These are phyloP conservation scores for Pestalotiopsis sp. DNA, from an alignment of 2,329 filamentous ascomycete species.

Conservation along the genomic window DNA sequence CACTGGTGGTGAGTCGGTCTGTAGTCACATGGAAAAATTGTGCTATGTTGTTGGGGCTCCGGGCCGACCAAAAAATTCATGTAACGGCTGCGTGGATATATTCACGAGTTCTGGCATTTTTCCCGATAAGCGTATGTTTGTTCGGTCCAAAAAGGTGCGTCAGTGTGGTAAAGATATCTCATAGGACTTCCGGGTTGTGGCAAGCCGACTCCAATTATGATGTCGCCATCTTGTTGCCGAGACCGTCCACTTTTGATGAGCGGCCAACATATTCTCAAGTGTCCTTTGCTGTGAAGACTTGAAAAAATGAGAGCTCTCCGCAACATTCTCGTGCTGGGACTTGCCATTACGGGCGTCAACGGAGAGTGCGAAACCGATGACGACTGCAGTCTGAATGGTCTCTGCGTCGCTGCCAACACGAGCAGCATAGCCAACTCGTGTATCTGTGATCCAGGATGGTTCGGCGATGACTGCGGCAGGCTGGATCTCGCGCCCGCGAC, in stretches of 20 bases:
- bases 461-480: constrained; percentile 43
- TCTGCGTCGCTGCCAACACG: constrained; percentile 27
- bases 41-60: no score
- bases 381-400: constrained; percentile 42
- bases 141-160: neutral
- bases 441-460: constrained; percentile 45
- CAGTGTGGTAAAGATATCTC: neutral
- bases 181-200: neutral
- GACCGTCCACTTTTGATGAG: neutral
- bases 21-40: no score
- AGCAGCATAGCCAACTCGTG: constrained; percentile 21
- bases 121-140: neutral
- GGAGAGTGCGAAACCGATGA: constrained; percentile 6
- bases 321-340: neutral
- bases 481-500: constrained; percentile 46
- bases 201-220: neutral
- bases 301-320: neutral
- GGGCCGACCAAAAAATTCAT: no score
- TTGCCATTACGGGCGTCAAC: neutral
- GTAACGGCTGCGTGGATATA: no score
- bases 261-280: neutral
- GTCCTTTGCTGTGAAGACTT: neutral
- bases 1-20: no score
- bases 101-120: neutral
- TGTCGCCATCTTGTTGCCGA: neutral